Percentiles rank a stretch among this genome's conserved stretches.
Evolutionary conservation across 2,329 filamentous ascomycete species (phyloP).

Genomic region (Microcyclospora tardicrescens): DNA sequence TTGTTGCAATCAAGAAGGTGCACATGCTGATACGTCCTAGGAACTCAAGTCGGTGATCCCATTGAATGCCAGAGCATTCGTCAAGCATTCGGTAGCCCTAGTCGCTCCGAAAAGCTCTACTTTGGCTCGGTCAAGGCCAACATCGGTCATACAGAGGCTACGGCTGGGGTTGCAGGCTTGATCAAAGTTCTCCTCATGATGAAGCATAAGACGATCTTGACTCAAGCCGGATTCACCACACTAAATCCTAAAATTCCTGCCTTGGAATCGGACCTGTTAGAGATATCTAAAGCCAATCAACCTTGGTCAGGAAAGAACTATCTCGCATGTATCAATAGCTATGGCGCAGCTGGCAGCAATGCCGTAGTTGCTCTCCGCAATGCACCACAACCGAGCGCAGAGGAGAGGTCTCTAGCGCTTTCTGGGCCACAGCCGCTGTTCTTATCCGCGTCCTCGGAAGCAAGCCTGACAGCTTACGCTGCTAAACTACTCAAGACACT

Average conservation of each 20-base stretch:
- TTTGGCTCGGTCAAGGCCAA: conserved; percentile 21
- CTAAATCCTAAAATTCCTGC: neutral
- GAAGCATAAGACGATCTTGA: conserved; percentile 10
- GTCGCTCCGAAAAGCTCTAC: conserved; percentile 4
- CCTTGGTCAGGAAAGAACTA: neutral
- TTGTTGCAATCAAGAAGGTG: too few species aligned
- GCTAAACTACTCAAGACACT: neutral
- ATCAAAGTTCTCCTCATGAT: conserved; percentile 24
- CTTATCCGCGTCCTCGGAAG: neutral
- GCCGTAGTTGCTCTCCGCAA: neutral
- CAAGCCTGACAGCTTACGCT: neutral
- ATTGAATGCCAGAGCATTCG: neutral
- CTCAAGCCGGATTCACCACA: conserved; percentile 4
- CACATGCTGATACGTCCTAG: too few species aligned
- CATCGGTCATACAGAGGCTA: conserved; percentile 24
- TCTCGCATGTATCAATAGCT: neutral
- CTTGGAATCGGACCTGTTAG: neutral
- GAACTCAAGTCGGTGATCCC: conserved; percentile 25
- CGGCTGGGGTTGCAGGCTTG: conserved; percentile 16
- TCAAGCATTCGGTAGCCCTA: neutral
- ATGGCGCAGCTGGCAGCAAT: conserved; percentile 1
- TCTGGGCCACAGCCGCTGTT: neutral
- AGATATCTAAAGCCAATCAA: neutral
- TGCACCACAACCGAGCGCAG: neutral
- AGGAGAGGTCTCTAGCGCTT: neutral